Evolutionary conservation across 2,329 filamentous ascomycete genomes (phyloP), one percentile per base, ranked within the genome.

Genomic region (Neurospora sp.): DNA sequence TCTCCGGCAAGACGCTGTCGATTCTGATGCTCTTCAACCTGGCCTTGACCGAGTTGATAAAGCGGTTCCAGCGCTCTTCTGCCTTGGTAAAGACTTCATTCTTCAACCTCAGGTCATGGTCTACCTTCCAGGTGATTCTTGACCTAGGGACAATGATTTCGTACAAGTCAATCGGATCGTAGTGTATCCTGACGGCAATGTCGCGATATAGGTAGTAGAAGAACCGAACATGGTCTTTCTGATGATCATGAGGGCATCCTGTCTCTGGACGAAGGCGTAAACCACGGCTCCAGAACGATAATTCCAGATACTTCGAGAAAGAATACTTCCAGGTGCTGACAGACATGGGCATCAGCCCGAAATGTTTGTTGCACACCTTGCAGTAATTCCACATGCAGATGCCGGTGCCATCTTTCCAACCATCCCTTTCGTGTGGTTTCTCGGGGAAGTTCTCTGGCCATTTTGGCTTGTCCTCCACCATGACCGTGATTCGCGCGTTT

Each of bases 341-440:
- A 0, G 95, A 97, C 93, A 99, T 97, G 39, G 91, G 90, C 74
- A 92, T 91, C 67, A 94, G 90, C 46, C 93, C 92, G 0, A 95
- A 97, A 78, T 98, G 94, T 74, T 93, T 93, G 68, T 92, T 90
- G 79, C 96, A 99, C 38, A 92, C 85, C 76, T 97, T 96, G 82
- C 96, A 99, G 75, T 91, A 93, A 74, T 93, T 98, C 96, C 96
- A 99, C 93, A 99, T 97, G 70, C 94, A 87, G 70, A 99, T 97
- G 2, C 90, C 91, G 62, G 75, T 76, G 11, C 73, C 75, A 28
- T 75, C 74, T 36, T 73, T 73, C 66, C 74, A 73, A 38, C 70
- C 71, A 10, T 83, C 81, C 58, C 80, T 78, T 87, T 80, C 75
- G 19, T 72, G 73, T 86, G 71, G 87, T 85, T 72, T 91, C 82